Percentiles rank a stretch among this genome's conserved stretches.
These are phyloP conservation scores for Lachnellula arida DNA, from an alignment of 2,329 filamentous ascomycete species.

Conservation along the genomic window DNA sequence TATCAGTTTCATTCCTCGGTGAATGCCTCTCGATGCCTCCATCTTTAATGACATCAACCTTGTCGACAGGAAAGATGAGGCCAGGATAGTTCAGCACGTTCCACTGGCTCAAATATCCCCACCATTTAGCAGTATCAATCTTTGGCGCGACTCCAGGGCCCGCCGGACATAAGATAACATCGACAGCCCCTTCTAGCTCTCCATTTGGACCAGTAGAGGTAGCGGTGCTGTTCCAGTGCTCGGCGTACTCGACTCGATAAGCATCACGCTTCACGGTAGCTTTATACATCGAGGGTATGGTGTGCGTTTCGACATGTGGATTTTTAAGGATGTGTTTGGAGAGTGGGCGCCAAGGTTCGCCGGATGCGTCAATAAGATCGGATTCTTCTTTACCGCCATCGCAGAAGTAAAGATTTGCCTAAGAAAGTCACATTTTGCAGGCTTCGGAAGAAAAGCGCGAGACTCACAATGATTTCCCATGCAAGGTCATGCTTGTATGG, in stretches of 20 bases:
- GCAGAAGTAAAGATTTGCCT: constrained; percentile 45
- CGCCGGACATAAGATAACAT: constrained; percentile 59
- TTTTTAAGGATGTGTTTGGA: constrained; percentile 54
- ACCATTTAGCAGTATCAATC: constrained; percentile 47
- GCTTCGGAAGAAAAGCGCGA: constrained; percentile 5
- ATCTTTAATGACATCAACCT: constrained; percentile 29
- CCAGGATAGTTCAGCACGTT: constrained; percentile 65
- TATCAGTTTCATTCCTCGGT: constrained; percentile 32
- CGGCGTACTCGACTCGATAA: constrained; percentile 20
- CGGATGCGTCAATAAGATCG: constrained; percentile 45
- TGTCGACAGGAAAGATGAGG: constrained; percentile 53
- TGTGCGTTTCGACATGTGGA: constrained; percentile 39
- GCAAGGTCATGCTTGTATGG: constrained; percentile 48
- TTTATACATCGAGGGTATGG: constrained; percentile 39
- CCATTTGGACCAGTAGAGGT: constrained; percentile 29
- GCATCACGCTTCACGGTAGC: constrained; percentile 38
- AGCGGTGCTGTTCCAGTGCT: constrained; percentile 26
- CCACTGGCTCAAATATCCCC: constrained; percentile 64
- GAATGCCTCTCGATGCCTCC: constrained; percentile 26
- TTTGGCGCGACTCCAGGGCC: constrained; percentile 51
- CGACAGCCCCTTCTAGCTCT: constrained; percentile 37
- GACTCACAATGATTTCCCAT: constrained; percentile 43
- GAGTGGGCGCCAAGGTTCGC: constrained; percentile 55
- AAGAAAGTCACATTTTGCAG: background rate
- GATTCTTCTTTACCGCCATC: constrained; percentile 55